Conservation (phyloP, 1,284 basidiomycete species). For the Pseudozyma flocculosa region DNA sequence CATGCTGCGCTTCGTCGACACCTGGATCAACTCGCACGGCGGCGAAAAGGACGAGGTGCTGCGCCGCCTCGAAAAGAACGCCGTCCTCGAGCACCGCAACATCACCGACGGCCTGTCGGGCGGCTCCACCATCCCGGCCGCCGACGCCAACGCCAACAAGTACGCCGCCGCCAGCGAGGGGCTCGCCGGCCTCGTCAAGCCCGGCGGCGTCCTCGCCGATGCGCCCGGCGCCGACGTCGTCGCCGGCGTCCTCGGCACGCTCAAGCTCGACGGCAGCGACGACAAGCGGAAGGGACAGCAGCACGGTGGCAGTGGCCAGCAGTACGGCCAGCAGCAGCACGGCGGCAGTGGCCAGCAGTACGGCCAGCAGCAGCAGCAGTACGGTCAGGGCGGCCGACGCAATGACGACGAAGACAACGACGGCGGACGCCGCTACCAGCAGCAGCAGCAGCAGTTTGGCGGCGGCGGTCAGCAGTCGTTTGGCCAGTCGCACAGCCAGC, state of each 20-base stretch:
- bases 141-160: constrained; percentile 4
- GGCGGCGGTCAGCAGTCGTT: not conserved
- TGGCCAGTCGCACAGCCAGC: not conserved
- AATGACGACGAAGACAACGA: not conserved
- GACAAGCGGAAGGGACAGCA: not conserved
- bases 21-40: constrained; percentile 9
- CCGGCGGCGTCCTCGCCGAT: not conserved
- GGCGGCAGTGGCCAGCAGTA: not conserved
- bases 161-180: constrained; percentile 7
- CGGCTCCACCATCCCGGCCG: not conserved
- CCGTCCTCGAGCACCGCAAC: constrained; percentile 8
- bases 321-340: not conserved
- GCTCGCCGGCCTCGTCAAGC: constrained; percentile 7
- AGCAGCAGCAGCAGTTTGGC: not conserved
- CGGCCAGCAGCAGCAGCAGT: not conserved
- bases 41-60: constrained; percentile 10
- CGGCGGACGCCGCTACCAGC: not conserved
- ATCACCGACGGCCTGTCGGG: constrained; percentile 5
- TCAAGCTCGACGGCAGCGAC: not conserved
- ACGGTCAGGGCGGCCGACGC: not conserved
- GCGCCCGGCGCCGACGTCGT: constrained; percentile 1
- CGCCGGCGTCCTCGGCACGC: not conserved
- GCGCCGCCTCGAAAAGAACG: constrained; percentile 4
- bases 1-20: constrained; percentile 4
- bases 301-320: not conserved